Percentiles rank a stretch among this genome's conserved stretches.
Conservation (phyloP, 2,329 filamentous ascomycete species). For the Nemania bipapillata region DNA sequence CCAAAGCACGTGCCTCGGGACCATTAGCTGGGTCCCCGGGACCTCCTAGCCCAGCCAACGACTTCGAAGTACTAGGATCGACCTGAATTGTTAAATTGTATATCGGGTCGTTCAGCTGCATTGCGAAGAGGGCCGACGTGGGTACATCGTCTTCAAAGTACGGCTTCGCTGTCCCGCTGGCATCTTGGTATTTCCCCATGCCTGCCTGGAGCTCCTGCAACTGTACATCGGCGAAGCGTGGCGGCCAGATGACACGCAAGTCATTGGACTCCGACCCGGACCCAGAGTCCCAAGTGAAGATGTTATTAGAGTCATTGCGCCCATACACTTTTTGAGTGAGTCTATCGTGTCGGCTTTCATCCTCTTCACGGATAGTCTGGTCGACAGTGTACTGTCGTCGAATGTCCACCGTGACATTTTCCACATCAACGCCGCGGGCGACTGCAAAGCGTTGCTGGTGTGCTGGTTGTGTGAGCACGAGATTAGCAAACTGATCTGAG, state of each 20-base stretch:
- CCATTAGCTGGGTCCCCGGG: neutral
- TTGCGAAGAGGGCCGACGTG: conserved; percentile 18
- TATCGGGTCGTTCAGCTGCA: conserved; percentile 24
- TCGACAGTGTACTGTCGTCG: conserved; percentile 10
- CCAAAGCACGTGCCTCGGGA: conserved; percentile 2
- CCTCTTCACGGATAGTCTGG: neutral
- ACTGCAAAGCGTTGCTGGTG: conserved; percentile 22
- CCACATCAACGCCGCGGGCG: neutral
- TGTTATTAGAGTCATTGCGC: neutral
- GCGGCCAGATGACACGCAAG: conserved; percentile 9
- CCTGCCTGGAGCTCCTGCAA: neutral
- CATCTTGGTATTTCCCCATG: neutral
- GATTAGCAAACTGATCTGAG: conserved; percentile 5
- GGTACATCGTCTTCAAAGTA: conserved; percentile 8
- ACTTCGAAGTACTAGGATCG: neutral
- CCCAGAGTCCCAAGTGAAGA: conserved; percentile 4
- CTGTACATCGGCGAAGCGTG: neutral
- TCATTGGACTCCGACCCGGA: neutral
- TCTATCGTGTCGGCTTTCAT: neutral
- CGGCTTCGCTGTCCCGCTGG: too few species aligned
- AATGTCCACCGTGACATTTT: conserved; percentile 2
- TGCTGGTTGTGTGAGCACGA: conserved; percentile 8
- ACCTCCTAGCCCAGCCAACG: neutral
- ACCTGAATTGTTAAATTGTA: conserved; percentile 16
- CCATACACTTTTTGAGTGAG: neutral